Conservation (phyloP, 768 basidiomycete species). For the Suillus sp. region DNA sequence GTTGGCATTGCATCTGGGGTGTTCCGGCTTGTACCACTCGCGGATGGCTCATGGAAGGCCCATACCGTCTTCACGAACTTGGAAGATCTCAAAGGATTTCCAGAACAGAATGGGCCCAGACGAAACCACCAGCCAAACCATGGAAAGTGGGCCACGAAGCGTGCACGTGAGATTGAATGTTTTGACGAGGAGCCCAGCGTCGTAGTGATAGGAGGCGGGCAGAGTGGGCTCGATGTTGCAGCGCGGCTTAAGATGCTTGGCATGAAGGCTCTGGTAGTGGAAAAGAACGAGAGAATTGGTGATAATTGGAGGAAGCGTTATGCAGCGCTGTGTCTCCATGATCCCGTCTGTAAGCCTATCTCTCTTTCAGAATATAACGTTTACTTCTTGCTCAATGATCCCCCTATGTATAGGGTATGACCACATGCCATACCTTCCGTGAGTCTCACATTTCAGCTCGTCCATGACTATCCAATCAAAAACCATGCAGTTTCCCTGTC, state of each 20-base stretch:
- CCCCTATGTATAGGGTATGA: conserved; percentile 39
- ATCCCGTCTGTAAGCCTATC: conserved; percentile 33
- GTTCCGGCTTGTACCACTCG: conserved; percentile 47
- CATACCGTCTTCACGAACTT: conserved; percentile 52
- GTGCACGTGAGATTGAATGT: conserved; percentile 30
- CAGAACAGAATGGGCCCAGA: conserved; percentile 45
- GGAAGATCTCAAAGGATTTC: conserved; percentile 49
- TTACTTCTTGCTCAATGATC: not conserved
- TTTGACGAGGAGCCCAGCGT: conserved; percentile 51
- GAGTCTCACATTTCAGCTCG: conserved; percentile 21
- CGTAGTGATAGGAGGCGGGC: conserved; percentile 53
- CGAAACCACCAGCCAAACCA: conserved; percentile 43
- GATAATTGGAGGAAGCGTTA: conserved; percentile 48
- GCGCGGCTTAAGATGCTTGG: conserved; percentile 49
- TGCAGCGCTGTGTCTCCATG: conserved; percentile 42
- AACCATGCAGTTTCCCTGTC: conserved; percentile 48
- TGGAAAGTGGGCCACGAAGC: conserved; percentile 34
- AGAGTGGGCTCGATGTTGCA: conserved; percentile 56
- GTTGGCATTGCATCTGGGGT: conserved; percentile 44
- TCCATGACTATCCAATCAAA: not conserved
- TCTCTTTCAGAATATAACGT: not conserved
- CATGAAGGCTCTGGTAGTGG: conserved; percentile 24
- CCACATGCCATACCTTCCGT: conserved; percentile 60
- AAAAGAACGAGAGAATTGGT: conserved; percentile 30
- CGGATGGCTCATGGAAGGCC: conserved; percentile 48